phyloP scores from a whole-genome alignment of 208 protist genomes.

The Trypanosoma cruzi region DNA sequence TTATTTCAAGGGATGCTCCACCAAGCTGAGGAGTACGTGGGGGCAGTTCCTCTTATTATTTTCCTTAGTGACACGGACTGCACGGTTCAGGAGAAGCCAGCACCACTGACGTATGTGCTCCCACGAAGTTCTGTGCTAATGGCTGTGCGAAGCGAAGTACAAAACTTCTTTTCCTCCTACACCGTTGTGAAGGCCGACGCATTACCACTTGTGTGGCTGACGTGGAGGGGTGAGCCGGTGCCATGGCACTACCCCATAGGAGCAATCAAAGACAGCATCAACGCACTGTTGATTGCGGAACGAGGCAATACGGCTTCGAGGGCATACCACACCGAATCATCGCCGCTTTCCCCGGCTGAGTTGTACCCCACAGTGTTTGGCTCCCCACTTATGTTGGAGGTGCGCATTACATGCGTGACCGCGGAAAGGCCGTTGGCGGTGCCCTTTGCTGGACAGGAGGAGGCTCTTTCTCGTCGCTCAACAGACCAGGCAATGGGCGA shows the following conservation, averaged over 20 bases:
- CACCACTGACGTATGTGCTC: slow-evolving; percentile 54
- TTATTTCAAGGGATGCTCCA: slow-evolving; percentile 23
- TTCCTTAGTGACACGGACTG: slow-evolving; percentile 54
- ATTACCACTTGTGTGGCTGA: slow-evolving; percentile 65
- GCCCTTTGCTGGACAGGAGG: slow-evolving; percentile 27
- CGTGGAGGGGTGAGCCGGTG: slow-evolving; percentile 39
- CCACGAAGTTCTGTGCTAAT: slow-evolving; percentile 68
- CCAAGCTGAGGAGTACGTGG: slow-evolving; percentile 41
- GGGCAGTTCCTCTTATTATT: slow-evolving; percentile 64
- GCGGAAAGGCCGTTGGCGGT: slow-evolving; percentile 23
- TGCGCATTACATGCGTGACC: slow-evolving; percentile 28
- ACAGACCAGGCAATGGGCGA: slow-evolving; percentile 23
- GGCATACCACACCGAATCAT: neutral
- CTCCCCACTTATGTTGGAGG: slow-evolving; percentile 26
- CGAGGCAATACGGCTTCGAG: neutral
- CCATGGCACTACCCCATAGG: slow-evolving; percentile 72
- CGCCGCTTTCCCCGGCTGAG: slow-evolving; percentile 14
- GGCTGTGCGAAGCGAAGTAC: slow-evolving; percentile 53
- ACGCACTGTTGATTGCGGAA: slow-evolving; percentile 16
- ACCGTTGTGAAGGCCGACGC: slow-evolving; percentile 37
- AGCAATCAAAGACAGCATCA: slow-evolving; percentile 67
- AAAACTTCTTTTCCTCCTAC: slow-evolving; percentile 51
- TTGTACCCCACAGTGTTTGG: slow-evolving; percentile 25
- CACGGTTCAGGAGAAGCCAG: slow-evolving; percentile 38
- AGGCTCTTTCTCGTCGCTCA: slow-evolving; percentile 1